Base-by-base conservation (phyloP, 805 yeast genomes). In the Candida boleticola region DNA sequence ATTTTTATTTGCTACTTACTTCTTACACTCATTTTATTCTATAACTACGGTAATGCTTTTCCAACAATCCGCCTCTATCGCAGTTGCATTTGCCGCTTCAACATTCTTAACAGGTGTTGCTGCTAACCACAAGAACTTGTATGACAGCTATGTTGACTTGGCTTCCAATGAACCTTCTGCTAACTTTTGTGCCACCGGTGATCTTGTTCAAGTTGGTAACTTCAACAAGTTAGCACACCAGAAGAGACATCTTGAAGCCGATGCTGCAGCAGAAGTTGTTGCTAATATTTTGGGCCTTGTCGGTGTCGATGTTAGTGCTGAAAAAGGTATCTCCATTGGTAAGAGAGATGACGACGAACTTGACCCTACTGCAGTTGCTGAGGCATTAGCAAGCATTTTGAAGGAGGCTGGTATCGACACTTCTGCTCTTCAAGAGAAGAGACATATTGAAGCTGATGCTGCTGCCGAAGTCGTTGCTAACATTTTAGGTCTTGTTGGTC, bases 81-180 rank as follows among this genome's bases (percentile, higher is more conserved):
- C 55, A 32, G 46, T 54, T 36, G 57, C 57, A 19, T 41, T 49
- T 37, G 50, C 55, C 21, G 43, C 55, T 14, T 39, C 53, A 26
- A 30, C 40, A 23, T 37, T 50, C 39, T 44, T 50, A 30, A 38
- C 39, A 22, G 44, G 45, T 11, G 25, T 37, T 16, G 53, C 52
- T 16, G 38, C 30, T 21, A 41, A 41, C 37, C 55, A 45, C 45
- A 45, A 44, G 36, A 36, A 35, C 37, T 41, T 42, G 19, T 36
- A 36, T 38, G 37, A 49, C 10, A 41, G 44, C 21, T 43, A 45
- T 39, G 51, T 46, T 37, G 48, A 49, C 36, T 46, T 46, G 40
- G 38, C 49, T 21, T 26, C 42, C 4, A 34, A 32, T 29, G 41
- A 49, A 40, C 41, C 46, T 16, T 20, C 46, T 27, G 44, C 37